Evolutionary conservation across 2,329 filamentous ascomycete species (phyloP), one percentile per base, ranked within the genome.

Genomic region (Penicillium occitanis): DNA sequence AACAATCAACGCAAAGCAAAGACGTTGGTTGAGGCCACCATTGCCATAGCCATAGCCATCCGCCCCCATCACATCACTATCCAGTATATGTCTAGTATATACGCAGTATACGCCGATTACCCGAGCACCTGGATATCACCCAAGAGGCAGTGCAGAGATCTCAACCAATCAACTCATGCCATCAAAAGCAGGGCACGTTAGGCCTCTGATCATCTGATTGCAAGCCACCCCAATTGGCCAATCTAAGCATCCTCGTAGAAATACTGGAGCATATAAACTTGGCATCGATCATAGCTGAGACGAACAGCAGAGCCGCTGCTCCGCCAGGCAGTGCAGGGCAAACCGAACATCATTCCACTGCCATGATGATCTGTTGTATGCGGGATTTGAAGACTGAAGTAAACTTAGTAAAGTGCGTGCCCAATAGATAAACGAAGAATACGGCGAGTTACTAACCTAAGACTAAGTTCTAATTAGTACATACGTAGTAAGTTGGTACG

Each of bases 301-400:
- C 25, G 46, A 25, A 19, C 33, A 37, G 19, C 53, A 40, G 53
- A 22, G 33, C 53, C 30, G 33, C 33, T 33, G 53, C 19, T 57
- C 53, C 53, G 40, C 53, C 33, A 37, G 53, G 53, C 53, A 57
- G 53, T 57, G 53, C 53, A 57, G 33, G 33, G 51, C 51, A 37
- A 55, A 19, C 19, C 19, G 19, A 19, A 19, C 19, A 19, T 13
- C 28, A 35, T 55, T 13, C 30, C 53, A 22, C 19, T 22, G 33
- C 33, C 8, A 22, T 4, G 33, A 57, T 57, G 33, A 22, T 19
- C 33, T 37, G 10, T 8, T 33, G 10, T 17, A 40, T 57, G 53
- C 53, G 53, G 53, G 30, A 57, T 37, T 57, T 57, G 33, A 57
- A 22, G 33, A 11, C 40, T 57, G 33, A 57, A 22, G 10, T 10